phyloP scores from a whole-genome alignment of 441 rosid species.

The Populus hybrid region DNA sequence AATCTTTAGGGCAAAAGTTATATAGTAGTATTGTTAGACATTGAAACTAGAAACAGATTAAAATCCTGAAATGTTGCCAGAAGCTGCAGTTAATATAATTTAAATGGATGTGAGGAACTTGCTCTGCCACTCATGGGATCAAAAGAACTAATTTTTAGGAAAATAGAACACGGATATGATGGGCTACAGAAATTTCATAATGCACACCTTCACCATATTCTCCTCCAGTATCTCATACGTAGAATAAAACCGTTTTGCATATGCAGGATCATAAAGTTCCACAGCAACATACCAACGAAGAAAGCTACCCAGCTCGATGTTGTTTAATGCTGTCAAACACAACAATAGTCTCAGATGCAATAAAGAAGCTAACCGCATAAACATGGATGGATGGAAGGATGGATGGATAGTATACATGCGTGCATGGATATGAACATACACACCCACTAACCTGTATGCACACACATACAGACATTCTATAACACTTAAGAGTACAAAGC shows the following conservation, averaged over 20 bases:
- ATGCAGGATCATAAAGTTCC: constrained; percentile 83
- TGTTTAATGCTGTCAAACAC: constrained; percentile 60
- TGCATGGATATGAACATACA: neutral
- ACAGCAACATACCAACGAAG: constrained; percentile 97
- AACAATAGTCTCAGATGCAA: constrained; percentile 28
- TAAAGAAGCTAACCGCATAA: constrained; percentile 12
- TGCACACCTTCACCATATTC: constrained; percentile 70
- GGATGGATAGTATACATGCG: neutral
- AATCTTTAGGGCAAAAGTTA: neutral
- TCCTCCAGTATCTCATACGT: constrained; percentile 78
- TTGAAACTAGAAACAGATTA: too few species aligned
- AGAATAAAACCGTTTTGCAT: constrained; percentile 73
- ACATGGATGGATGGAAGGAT: too few species aligned
- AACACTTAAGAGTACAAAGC: constrained; percentile 20
- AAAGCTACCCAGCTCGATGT: constrained; percentile 93
- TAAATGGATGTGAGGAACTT: neutral
- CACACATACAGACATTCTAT: neutral
- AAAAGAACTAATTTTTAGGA: neutral
- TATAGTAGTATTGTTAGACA: too few species aligned
- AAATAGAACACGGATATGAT: constrained; percentile 6
- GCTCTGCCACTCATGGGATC: neutral
- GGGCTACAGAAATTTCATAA: constrained; percentile 7
- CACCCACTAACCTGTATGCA: neutral
- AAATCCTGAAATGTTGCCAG: too few species aligned
- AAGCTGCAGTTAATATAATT: constrained; percentile 2